Percentiles rank a stretch among this genome's conserved stretches.
Evolutionary conservation across 106 monocot species (phyloP).

Genomic region (Phalaenopsis equestris): DNA sequence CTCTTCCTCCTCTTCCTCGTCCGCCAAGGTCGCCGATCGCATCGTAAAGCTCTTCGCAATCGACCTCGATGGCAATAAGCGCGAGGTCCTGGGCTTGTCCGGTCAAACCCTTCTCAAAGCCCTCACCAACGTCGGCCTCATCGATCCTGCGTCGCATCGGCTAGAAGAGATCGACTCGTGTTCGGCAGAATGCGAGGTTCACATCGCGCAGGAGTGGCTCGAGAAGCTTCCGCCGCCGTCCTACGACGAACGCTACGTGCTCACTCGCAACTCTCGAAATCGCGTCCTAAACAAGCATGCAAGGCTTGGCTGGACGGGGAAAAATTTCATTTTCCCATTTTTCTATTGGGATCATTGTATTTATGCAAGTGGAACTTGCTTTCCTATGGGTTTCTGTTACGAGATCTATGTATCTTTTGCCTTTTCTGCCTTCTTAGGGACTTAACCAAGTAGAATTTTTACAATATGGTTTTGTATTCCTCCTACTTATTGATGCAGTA

Average conservation of each 20-base stretch:
- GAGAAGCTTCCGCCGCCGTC: constrained; percentile 62
- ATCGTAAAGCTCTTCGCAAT: constrained; percentile 78
- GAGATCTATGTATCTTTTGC: neutral
- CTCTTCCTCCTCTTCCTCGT: constrained; percentile 10
- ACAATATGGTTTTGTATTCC: neutral
- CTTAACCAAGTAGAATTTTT: neutral
- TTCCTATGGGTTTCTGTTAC: neutral
- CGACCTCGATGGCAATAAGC: constrained; percentile 61
- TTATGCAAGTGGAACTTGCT: neutral
- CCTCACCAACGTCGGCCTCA: constrained; percentile 50
- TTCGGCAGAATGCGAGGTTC: constrained; percentile 91
- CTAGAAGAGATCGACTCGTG: constrained; percentile 96
- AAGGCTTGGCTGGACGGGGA: constrained; percentile 58
- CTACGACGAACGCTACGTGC: constrained; percentile 77
- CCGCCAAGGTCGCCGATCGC: constrained; percentile 85
- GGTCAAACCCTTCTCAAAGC: constrained; percentile 79
- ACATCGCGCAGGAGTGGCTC: constrained; percentile 88
- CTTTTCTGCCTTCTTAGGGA: neutral
- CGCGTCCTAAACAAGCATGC: constrained; percentile 77
- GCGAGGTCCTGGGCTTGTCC: constrained; percentile 61
- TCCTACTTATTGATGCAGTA: neutral
- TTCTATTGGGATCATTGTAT: too few species aligned
- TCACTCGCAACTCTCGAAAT: constrained; percentile 61
- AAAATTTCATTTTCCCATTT: neutral
- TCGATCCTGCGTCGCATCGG: constrained; percentile 89